Conservation (phyloP, 495 filamentous ascomycete genomes). For the Neurospora sp. region DNA sequence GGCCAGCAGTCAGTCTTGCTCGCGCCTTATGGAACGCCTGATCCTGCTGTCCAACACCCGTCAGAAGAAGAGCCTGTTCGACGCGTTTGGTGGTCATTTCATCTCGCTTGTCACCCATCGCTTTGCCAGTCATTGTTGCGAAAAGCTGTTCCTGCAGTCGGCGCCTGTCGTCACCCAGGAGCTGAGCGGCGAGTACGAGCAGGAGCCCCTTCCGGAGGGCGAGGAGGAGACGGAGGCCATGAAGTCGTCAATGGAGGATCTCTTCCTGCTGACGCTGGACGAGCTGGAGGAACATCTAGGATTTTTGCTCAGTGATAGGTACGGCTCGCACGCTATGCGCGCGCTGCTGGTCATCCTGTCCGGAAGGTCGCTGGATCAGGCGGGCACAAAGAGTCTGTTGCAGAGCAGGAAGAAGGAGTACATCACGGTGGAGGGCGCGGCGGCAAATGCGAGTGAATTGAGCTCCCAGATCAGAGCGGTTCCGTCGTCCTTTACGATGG, state of each 20-base stretch:
- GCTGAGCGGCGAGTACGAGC: slow-evolving; percentile 35
- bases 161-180: slow-evolving; percentile 70
- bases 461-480: slow-evolving; percentile 45
- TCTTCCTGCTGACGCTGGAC: slow-evolving; percentile 71
- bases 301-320: slow-evolving; percentile 76
- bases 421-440: slow-evolving; percentile 42
- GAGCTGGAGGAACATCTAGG: slow-evolving; percentile 77
- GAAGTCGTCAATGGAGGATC: slow-evolving; percentile 61
- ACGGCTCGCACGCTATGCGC: slow-evolving; percentile 83
- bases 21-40: slow-evolving; percentile 80
- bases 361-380: slow-evolving; percentile 60
- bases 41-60: slow-evolving; percentile 67
- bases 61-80: slow-evolving; percentile 80
- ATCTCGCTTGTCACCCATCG: slow-evolving; percentile 82
- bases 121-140: slow-evolving; percentile 94
- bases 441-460: slow-evolving; percentile 16
- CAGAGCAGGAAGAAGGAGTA: slow-evolving; percentile 87
- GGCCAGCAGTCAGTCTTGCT: slow-evolving; percentile 89
- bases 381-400: slow-evolving; percentile 56
- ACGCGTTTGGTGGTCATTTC: slow-evolving; percentile 80
- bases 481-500: slow-evolving; percentile 64
- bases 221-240: slow-evolving; percentile 13
- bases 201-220: slow-evolving; percentile 16
- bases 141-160: slow-evolving; percentile 77
- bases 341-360: slow-evolving; percentile 78